Base-by-base conservation (phyloP, 495 filamentous ascomycete genomes). In the Thermothielavioides terrestris region DNA sequence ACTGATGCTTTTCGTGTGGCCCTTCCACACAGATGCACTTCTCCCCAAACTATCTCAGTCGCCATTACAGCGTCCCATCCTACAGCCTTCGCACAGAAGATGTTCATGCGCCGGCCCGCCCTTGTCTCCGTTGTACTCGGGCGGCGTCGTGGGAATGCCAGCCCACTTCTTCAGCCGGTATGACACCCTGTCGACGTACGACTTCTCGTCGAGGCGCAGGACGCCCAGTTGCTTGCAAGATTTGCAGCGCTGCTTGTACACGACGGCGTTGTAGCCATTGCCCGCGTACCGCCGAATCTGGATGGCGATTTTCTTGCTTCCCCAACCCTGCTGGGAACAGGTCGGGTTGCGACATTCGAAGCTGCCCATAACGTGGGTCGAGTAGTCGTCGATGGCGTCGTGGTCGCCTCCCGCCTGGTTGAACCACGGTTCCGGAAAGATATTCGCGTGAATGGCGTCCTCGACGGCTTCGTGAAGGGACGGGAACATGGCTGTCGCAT, bases 101-200 rank as follows among this genome's bases (percentile, higher is more conserved):
- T 5, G 12, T 37, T 49, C 47, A 44, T 67, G 59, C 27, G 53
- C 47, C n/a, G 50, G 57, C 6, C 47, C 49, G 17, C 0, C 1
- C 10, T 39, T 49, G 0, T 17, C 3, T 2, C 14, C 27, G 12
- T 26, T 35, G 15, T 42, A 46, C 4, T 14, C 15, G 18, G 35
- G 61, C 30, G 2, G 12, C 28, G 54, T 50, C 42, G 57, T 22
- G 12, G 2, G 6, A 31, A 67, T 35, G 15, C 57, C 59, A 17
- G 54, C 56, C 61, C 59, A 64, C 42, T 52, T 61, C 48, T 63
- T 64, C 20, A 64, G 42, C 22, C 61, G 47, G 26, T 63, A 64
- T 17, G 43, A 42, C 6, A 67, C 56, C 25, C 64, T 54, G 22
- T 67, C 59, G 7, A 64, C 37, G 32, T 67, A 67, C 1, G 58